Conservation (phyloP, 176 grass and related monocot genomes). For the Aegilops tauschii region DNA sequence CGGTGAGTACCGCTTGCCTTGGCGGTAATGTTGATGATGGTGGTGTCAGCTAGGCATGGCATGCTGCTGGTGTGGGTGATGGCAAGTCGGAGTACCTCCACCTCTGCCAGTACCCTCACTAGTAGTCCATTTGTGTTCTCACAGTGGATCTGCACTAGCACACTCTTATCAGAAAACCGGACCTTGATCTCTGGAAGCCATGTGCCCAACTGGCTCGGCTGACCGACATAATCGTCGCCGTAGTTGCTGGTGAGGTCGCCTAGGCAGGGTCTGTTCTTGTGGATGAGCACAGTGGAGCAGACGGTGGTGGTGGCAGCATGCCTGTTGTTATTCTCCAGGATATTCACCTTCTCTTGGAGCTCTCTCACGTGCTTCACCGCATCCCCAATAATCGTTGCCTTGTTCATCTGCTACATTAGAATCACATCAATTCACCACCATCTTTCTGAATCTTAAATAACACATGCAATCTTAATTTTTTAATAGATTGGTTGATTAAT, state of each 20-base stretch:
- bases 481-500: not conserved
- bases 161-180: conserved; percentile 38
- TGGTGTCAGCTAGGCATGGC: conserved; percentile 46
- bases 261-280: conserved; percentile 25
- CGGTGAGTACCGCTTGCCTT: conserved; percentile 41
- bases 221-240: not conserved
- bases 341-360: conserved; percentile 59
- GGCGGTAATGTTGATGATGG: conserved; percentile 60
- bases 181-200: conserved; percentile 65
- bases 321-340: conserved; percentile 31
- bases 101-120: conserved; percentile 62
- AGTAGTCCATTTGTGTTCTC: conserved; percentile 42
- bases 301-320: not conserved
- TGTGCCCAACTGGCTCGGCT: not conserved
- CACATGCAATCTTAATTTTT: not conserved
- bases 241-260: not conserved
- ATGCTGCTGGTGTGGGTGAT: conserved; percentile 79
- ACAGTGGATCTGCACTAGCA: conserved; percentile 73
- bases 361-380: conserved; percentile 72
- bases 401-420: conserved; percentile 57
- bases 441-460: not conserved
- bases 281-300: conserved; percentile 44
- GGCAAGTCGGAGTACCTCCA: conserved; percentile 54
- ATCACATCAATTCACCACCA: not conserved
- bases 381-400: conserved; percentile 74